Base-by-base conservation (phyloP, 345 rosid genomes). In the Eucalyptus polybractea region DNA sequence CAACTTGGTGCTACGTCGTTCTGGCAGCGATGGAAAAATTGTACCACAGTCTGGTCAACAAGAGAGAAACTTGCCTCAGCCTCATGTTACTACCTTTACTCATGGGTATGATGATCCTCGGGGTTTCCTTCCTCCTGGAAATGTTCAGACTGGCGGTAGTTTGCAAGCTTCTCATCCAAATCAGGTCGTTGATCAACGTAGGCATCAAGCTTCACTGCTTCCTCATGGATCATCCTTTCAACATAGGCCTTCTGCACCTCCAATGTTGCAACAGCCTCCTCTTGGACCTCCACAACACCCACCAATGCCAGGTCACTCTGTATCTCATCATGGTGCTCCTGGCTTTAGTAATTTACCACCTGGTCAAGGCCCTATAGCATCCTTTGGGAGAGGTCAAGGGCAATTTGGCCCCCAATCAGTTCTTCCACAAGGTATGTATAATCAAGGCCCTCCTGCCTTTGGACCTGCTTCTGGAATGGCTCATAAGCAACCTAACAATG, bases 231-330 rank as follows among this genome's bases (percentile, higher is more conserved):
- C 92, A 50, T 89, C 92, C 47, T 87, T 88, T 72, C 95, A 93
- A 62, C 95, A 91, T 90, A 90, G 91, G 89, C 92, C 94, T 87
- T 80, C 88, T 89, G 92, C 91, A 14, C 92, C 95, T 88, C 88
- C 93, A 49, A 76, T 89, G 87, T 89, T 92, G 49, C 95, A 93
- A 86, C 92, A 89, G 53, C 91, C 93, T 87, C 90, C 92, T 89
- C 92, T 88, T 33, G 94, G 95, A 89, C 90, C 90, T 40, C 90
- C 89, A 50, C 92, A 87, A 67, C 92, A 91, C 44, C 44, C 90
- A 88, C 92, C 91, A 53, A 65, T 90, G 29, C 91, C 89, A 1
- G 94, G 90, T 50, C 92, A 88, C 90, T 87, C 90, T 88, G 85
- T 92, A 47, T 65, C 90, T 89, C 95, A 92, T 56, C 67, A 85